phyloP scores from a whole-genome alignment of 2,329 filamentous ascomycete species.

The Venturiaceae sp. region DNA sequence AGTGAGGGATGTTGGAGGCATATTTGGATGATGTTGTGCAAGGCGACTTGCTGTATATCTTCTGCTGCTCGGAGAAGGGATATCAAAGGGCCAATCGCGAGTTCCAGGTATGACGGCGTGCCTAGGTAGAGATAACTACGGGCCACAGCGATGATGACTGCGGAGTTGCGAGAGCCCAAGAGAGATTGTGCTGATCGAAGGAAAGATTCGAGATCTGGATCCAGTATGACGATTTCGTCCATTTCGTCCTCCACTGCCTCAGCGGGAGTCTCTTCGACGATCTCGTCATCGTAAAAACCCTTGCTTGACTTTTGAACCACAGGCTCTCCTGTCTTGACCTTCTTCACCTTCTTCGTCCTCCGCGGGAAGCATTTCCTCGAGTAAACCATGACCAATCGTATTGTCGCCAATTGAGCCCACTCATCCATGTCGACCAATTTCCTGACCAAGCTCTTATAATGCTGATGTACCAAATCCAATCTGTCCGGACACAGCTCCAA shows the following conservation, averaged over 20 bases:
- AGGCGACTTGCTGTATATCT: slow-evolving; percentile 80
- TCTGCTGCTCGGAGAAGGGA: slow-evolving; percentile 75
- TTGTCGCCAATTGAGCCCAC: slow-evolving; percentile 82
- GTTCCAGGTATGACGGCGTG: slow-evolving; percentile 59
- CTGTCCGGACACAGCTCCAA: slow-evolving; percentile 81
- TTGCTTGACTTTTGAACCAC: slow-evolving; percentile 31
- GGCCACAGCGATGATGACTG: slow-evolving; percentile 79
- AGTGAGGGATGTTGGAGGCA: slow-evolving; percentile 63
- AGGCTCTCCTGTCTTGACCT: slow-evolving; percentile 22
- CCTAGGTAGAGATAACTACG: slow-evolving; percentile 80
- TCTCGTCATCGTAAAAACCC: slow-evolving; percentile 72
- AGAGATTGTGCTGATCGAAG: slow-evolving; percentile 74
- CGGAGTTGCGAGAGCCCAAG: slow-evolving; percentile 85
- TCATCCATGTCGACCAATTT: slow-evolving; percentile 99
- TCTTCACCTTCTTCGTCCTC: slow-evolving; percentile 49
- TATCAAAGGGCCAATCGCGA: slow-evolving; percentile 73
- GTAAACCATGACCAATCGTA: slow-evolving; percentile 77
- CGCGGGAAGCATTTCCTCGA: slow-evolving; percentile 79
- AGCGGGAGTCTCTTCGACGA: slow-evolving; percentile 30
- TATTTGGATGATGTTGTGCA: slow-evolving; percentile 94
- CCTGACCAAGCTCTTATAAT: slow-evolving; percentile 75
- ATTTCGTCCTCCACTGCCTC: slow-evolving; percentile 24
- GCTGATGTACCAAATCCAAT: slow-evolving; percentile 80
- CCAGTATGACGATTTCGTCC: slow-evolving; percentile 53
- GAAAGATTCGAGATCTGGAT: slow-evolving; percentile 75